phyloP scores from a whole-genome alignment of 257 asterid species.

The Nicotiana obtusifolia region DNA sequence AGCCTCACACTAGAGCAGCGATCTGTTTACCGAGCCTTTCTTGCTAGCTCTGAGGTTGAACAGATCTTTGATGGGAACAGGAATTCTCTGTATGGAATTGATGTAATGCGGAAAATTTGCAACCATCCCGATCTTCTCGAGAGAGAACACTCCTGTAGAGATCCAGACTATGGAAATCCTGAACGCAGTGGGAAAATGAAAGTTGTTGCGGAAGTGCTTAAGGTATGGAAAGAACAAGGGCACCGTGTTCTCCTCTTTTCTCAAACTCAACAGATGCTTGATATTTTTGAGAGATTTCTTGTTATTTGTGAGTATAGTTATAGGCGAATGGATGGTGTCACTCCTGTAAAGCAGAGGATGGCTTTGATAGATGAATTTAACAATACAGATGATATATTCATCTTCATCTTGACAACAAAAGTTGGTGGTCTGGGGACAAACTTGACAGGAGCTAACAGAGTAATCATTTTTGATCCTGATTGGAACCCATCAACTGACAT shows the following conservation, averaged over 20 bases:
- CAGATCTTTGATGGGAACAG: slow-evolving; percentile 82
- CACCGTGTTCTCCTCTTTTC: slow-evolving; percentile 93
- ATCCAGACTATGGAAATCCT: slow-evolving; percentile 93
- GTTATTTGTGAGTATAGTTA: slow-evolving; percentile 45
- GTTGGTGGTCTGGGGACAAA: slow-evolving; percentile 99
- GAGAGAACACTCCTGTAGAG: slow-evolving; percentile 73
- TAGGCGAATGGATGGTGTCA: slow-evolving; percentile 94
- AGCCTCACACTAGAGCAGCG: slow-evolving; percentile 86
- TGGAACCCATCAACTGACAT: slow-evolving; percentile 99
- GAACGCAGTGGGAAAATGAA: slow-evolving; percentile 92
- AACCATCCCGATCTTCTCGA: slow-evolving; percentile 98
- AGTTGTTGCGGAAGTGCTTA: slow-evolving; percentile 84
- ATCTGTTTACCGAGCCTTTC: slow-evolving; percentile 89
- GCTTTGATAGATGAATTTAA: slow-evolving; percentile 88
- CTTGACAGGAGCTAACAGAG: slow-evolving; percentile 94
- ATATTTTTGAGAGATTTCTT: slow-evolving; percentile 79
- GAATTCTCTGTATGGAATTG: slow-evolving; percentile 87
- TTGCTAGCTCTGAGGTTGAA: slow-evolving; percentile 97
- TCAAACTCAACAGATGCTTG: slow-evolving; percentile 98
- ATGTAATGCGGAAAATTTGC: slow-evolving; percentile 95
- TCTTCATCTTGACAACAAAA: slow-evolving; percentile 86
- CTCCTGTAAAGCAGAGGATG: slow-evolving; percentile 91
- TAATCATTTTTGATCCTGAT: slow-evolving; percentile 94
- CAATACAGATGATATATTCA: slow-evolving; percentile 65
- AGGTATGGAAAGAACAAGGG: slow-evolving; percentile 93